Evolutionary conservation across 805 yeast species (phyloP).

Genomic region (Saccharomycopsis olivae): DNA sequence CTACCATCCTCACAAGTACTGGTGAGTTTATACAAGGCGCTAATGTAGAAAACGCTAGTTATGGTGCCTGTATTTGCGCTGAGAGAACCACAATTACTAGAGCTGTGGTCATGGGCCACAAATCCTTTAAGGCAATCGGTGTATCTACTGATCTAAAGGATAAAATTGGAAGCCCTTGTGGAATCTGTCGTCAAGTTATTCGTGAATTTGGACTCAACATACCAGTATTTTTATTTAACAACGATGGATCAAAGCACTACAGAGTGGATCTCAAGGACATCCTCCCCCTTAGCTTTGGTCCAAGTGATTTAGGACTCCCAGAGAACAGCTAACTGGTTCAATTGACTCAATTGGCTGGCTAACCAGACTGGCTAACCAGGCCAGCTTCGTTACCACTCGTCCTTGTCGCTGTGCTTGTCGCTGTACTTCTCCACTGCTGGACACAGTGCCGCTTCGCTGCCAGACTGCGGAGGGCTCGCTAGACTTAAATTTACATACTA

Average conservation of each 20-base stretch:
- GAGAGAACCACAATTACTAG: constrained; percentile 56
- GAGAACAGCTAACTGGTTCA: constrained; percentile 2
- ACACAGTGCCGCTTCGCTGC: too few relatives aligned
- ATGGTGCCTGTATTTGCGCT: constrained; percentile 72
- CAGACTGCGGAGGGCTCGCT: too few relatives aligned
- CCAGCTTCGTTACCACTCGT: neutral
- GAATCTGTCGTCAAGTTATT: constrained; percentile 84
- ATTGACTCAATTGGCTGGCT: neutral
- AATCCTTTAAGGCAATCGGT: constrained; percentile 47
- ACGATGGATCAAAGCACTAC: constrained; percentile 35
- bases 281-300: constrained; percentile 82
- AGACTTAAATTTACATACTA: too few relatives aligned
- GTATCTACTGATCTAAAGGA: constrained; percentile 49
- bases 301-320: constrained; percentile 41
- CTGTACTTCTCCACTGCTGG: neutral
- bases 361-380: neutral
- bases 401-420: neutral
- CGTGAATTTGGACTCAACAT: constrained; percentile 61
- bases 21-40: constrained; percentile 55
- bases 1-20: constrained; percentile 46
- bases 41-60: constrained; percentile 88
- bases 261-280: constrained; percentile 47
- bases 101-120: constrained; percentile 34
- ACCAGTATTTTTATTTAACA: constrained; percentile 61
- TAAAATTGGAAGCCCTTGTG: constrained; percentile 73